These are phyloP conservation scores for Theobroma grandiflorum DNA, from an alignment of 441 rosid genomes.

Conservation along the genomic window DNA sequence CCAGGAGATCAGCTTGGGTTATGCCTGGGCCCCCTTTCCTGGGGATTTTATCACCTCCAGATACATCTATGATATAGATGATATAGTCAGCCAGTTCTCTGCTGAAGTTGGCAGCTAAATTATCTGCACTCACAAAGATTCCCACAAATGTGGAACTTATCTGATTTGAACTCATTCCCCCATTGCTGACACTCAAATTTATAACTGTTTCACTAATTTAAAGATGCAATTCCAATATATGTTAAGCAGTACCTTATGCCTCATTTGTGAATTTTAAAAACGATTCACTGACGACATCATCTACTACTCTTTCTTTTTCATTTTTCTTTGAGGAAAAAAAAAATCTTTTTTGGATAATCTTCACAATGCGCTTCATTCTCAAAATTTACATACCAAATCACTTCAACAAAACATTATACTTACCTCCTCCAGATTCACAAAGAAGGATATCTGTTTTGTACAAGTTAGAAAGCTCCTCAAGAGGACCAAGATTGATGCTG, in stretches of 20 bases:
- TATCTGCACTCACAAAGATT: conserved; percentile 65
- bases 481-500: conserved; percentile 97
- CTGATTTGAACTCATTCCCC: not conserved
- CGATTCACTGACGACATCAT: not conserved
- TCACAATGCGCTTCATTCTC: not conserved
- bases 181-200: not conserved
- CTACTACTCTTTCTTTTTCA: not conserved
- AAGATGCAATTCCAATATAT: not conserved
- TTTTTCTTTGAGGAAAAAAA: not conserved
- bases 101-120: conserved; percentile 96
- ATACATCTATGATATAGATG: conserved; percentile 94
- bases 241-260: not conserved
- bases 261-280: not conserved
- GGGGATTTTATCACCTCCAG: conserved; percentile 95
- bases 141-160: conserved; percentile 1
- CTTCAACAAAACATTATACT: not conserved
- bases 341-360: not conserved
- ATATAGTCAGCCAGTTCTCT: conserved; percentile 98
- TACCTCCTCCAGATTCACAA: conserved; percentile 99
- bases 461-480: conserved; percentile 91
- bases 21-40: conserved; percentile 99
- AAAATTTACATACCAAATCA: not conserved
- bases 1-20: conserved; percentile 98
- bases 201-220: not conserved
- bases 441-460: conserved; percentile 91